Evolutionary conservation across 1,284 basidiomycete genomes (phyloP).

Genomic region (Anthracocystis setariae): DNA sequence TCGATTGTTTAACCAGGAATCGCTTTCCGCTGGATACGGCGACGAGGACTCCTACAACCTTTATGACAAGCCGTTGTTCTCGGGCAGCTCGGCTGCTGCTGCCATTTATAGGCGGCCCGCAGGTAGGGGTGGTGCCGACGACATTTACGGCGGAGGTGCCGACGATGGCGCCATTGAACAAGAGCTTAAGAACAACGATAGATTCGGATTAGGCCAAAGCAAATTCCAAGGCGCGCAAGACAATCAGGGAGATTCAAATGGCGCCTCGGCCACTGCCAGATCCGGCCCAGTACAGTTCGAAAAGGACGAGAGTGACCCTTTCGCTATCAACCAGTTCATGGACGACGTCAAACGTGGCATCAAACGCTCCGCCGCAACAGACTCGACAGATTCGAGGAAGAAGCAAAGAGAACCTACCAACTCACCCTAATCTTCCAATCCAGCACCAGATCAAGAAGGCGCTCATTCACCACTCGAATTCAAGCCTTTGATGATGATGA

Average conservation of each 20-base stretch:
- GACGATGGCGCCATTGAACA: conserved; percentile 91
- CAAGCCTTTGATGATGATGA: too few relatives aligned
- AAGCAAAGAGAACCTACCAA: conserved; percentile 18
- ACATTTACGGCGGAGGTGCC: conserved; percentile 81
- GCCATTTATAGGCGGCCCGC: conserved; percentile 96
- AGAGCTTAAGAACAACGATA: conserved; percentile 91
- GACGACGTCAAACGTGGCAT: conserved; percentile 93
- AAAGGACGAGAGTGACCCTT: conserved; percentile 95
- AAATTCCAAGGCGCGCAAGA: conserved; percentile 87
- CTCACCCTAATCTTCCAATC: too few relatives aligned
- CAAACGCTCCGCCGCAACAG: conserved; percentile 71
- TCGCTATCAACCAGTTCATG: conserved; percentile 95
- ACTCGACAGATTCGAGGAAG: conserved; percentile 17
- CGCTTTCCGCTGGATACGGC: conserved; percentile 78
- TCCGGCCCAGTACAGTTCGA: conserved; percentile 96
- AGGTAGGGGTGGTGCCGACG: conserved; percentile 69
- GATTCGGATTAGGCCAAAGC: conserved; percentile 83
- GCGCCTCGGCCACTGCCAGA: background rate
- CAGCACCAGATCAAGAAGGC: too few relatives aligned
- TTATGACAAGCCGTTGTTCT: conserved; percentile 95
- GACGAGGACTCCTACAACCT: conserved; percentile 92
- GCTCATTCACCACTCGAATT: too few relatives aligned
- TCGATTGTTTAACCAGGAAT: conserved; percentile 95
- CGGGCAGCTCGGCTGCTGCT: conserved; percentile 91
- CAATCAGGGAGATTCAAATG: conserved; percentile 71